Base-by-base conservation (phyloP, 202 grass and related monocot genomes). In the Zoysia matrella region DNA sequence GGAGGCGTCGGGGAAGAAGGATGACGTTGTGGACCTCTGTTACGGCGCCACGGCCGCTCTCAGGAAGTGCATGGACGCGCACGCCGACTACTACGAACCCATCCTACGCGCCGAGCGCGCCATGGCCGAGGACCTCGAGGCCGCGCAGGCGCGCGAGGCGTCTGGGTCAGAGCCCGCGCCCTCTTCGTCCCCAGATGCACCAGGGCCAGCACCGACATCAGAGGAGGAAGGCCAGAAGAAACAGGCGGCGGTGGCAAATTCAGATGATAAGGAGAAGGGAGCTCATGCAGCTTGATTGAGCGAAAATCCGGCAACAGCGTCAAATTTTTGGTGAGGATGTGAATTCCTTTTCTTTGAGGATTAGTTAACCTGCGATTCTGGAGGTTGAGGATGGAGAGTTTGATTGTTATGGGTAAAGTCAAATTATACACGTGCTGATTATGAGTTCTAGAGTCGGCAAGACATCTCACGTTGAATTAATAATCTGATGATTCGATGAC, bases 61-160 rank as follows among this genome's bases (percentile, higher is more conserved):
- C 45, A 87, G 89, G 85, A 87, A 61, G 74, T 99, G 96, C 85
- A 99, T 99, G 96, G 91, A 89, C 66, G 85, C 73, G 30, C 89
- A 92, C 78, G 62, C 87, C 5, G 22, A 22, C 22, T 22, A 22
- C 22, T 22, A 22, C 22, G 22, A 22, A 22, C 22, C 22, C 22
- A 22, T 22, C 22, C 22, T 22, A 22, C 22, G 22, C 22, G 22
- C 22, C 22, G 22, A 22, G 22, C 22, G 22, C 66, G 67, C 74
- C 50, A 84, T 93, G 87, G 69, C 80, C 45, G 89, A 89, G n/a
- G 88, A 90, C 65, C 69, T 90, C 45, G 88, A 83, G 70, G 63
- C 70, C 12, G 57, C 51, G 7, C 39, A 86, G 69, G 75, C 65
- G 7, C 2, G 22, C 22, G 73, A 77, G 48, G 73, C 68, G 11